Base-by-base conservation (phyloP, 2,329 filamentous ascomycete genomes). In the Chrysoporthe puriensis region DNA sequence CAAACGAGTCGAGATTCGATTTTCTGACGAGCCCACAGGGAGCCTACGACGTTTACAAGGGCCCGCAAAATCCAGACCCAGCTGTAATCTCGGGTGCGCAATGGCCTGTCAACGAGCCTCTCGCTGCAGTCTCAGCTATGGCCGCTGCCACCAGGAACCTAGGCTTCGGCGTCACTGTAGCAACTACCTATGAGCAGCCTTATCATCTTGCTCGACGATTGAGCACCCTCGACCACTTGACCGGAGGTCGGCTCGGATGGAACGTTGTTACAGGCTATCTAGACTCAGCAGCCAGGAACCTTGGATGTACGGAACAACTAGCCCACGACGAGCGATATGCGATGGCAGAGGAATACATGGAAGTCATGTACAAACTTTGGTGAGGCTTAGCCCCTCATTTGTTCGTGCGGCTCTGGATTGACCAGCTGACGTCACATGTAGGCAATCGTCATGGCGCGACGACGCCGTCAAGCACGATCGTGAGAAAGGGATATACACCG, bases 201-300 rank as follows among this genome's bases (percentile, higher is more conserved):
- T 92, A 90, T 73, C 87, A 91, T 72, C 79, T 92, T 32, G 90
- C 90, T 0, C 79, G 90, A 46, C 79, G 89, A 13, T 75, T 92
- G 26, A 89, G 86, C 0, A 92, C 90, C 0, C 81, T 91, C 0
- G 90, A 92, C 73, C 90, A 92, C 74, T 78, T 92, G 3, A 89
- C 85, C 1, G 86, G 86, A 66, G 89, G 90, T 63, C 82, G 89
- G 40, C 71, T 88, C 3, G 85, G 84, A 34, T 88, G 86, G 85
- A 87, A 86, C 79, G 88, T 92, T 64, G 90, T 92, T 0, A 92
- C 90, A 0, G 87, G 88, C 62, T 92, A 91, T 73, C 82, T 92
- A 0, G 89, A 92, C 74, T 90, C 86, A 0, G 90, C 90, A 0
- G 90, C 90, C 0, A 83, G 84, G 13, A 92, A 91, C 73, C 78